These are phyloP conservation scores for Paraphaeosphaeria sporulosa DNA, from an alignment of 2,329 filamentous ascomycete genomes.

Conservation along the genomic window DNA sequence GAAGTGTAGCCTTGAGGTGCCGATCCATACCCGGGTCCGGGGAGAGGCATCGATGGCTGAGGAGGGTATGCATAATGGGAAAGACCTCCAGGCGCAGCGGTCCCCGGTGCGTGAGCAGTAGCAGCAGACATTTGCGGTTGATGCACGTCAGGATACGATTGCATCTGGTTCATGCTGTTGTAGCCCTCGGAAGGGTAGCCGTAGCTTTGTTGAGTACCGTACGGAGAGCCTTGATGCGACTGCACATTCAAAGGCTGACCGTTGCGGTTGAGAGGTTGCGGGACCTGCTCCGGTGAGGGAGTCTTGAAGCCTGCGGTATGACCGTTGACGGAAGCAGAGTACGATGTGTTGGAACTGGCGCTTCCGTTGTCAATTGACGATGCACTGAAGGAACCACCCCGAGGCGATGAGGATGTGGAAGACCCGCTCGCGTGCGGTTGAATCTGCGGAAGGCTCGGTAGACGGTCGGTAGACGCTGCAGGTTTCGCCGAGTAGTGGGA, in stretches of 20 bases:
- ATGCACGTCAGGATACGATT: slow-evolving; percentile 85
- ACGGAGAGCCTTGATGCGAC: slow-evolving; percentile 49
- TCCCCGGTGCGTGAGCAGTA: slow-evolving; percentile 76
- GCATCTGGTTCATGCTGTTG: slow-evolving; percentile 79
- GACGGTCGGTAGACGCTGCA: slow-evolving; percentile 75
- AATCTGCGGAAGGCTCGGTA: slow-evolving; percentile 74
- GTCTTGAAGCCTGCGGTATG: slow-evolving; percentile 71
- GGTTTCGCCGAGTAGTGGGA: slow-evolving; percentile 70
- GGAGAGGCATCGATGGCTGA: slow-evolving; percentile 78
- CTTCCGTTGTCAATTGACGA: slow-evolving; percentile 58
- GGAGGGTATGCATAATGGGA: slow-evolving; percentile 75
- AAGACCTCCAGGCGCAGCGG: slow-evolving; percentile 76
- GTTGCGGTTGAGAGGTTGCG: slow-evolving; percentile 51
- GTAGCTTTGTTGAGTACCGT: slow-evolving; percentile 50
- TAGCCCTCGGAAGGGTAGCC: slow-evolving; percentile 49
- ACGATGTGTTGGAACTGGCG: slow-evolving; percentile 63
- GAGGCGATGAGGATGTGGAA: slow-evolving; percentile 76
- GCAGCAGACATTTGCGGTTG: slow-evolving; percentile 78
- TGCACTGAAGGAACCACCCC: slow-evolving; percentile 76
- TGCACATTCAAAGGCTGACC: slow-evolving; percentile 48
- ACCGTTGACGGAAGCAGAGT: slow-evolving; percentile 63
- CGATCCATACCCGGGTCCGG: slow-evolving; percentile 72
- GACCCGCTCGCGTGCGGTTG: slow-evolving; percentile 70
- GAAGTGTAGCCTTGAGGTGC: slow-evolving; percentile 66
- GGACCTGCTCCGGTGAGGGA: slow-evolving; percentile 73